These are phyloP conservation scores for Coriolopsis trogii DNA, from an alignment of 1,284 basidiomycete species.

Conservation along the genomic window DNA sequence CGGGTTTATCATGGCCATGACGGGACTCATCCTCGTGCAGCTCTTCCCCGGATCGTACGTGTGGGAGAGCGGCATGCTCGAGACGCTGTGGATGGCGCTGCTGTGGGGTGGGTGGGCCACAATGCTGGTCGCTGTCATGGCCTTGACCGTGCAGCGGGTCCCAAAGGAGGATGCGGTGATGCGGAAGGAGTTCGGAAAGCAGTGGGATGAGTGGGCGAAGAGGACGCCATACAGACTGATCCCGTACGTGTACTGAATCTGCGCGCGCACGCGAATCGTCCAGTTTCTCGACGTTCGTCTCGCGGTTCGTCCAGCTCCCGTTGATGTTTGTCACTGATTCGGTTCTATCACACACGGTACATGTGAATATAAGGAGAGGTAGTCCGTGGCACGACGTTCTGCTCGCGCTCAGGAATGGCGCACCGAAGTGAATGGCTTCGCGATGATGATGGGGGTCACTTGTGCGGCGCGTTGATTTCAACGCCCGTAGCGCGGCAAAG, in stretches of 20 bases:
- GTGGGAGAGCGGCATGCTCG: constrained; percentile 4
- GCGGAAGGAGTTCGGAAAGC: constrained; percentile 15
- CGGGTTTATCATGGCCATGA: background rate
- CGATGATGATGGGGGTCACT: no score
- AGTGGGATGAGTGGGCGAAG: constrained; percentile 19
- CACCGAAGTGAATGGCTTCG: no score
- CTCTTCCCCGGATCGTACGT: constrained; percentile 7
- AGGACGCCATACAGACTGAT: constrained; percentile 12
- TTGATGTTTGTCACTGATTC: no score
- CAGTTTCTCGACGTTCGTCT: no score
- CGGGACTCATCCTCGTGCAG: background rate
- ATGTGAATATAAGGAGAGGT: no score
- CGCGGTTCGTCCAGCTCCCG: no score
- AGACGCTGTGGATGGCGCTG: background rate
- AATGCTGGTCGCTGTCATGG: background rate
- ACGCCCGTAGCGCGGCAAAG: no score
- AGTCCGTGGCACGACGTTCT: no score
- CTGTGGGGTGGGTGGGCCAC: background rate
- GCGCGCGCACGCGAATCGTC: no score
- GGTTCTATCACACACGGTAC: no score
- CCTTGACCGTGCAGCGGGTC: background rate
- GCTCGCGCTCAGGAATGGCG: no score
- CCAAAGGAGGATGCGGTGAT: constrained; percentile 17
- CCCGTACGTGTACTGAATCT: constrained; percentile 11
- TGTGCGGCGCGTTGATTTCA: no score